Percentiles rank a stretch among this genome's conserved stretches.
Evolutionary conservation across 441 rosid genomes (phyloP).

Genomic region (Isatis lusitanica): DNA sequence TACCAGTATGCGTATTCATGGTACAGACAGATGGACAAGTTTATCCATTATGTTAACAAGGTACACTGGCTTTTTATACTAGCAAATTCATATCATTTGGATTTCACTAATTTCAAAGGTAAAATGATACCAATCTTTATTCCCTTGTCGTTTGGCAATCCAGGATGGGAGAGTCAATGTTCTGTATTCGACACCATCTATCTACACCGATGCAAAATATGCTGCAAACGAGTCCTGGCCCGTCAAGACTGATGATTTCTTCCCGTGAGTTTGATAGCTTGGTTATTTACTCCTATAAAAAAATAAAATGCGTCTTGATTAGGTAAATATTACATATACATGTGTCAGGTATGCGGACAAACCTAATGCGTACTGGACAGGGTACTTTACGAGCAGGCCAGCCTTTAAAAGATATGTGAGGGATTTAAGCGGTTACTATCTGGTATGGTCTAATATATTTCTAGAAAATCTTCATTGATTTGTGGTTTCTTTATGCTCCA

Average conservation of each 20-base stretch:
- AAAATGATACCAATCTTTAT: constrained; percentile 17
- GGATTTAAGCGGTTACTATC: constrained; percentile 65
- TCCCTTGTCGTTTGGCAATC: constrained; percentile 15
- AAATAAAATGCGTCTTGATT: background rate
- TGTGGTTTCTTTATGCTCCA: constrained; percentile 5
- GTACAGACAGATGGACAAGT: constrained; percentile 82
- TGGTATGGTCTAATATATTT: constrained; percentile 42
- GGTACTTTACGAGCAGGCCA: constrained; percentile 82
- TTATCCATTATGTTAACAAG: constrained; percentile 74
- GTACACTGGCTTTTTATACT: constrained; percentile 32
- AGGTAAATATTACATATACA: background rate
- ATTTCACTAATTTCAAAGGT: constrained; percentile 22
- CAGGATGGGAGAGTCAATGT: constrained; percentile 73
- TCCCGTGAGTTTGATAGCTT: constrained; percentile 58
- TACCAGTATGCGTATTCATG: constrained; percentile 77
- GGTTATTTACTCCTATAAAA: background rate
- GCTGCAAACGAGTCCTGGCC: constrained; percentile 69
- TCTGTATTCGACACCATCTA: constrained; percentile 71
- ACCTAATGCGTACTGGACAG: constrained; percentile 76
- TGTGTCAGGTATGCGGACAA: constrained; percentile 70
- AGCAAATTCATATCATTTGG: background rate
- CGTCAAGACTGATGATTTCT: constrained; percentile 68
- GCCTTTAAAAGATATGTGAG: constrained; percentile 69
- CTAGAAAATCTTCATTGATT: background rate
- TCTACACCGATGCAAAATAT: constrained; percentile 71